Evolutionary conservation across 345 rosid genomes (phyloP).

Genomic region (Eucalyptus sp.): DNA sequence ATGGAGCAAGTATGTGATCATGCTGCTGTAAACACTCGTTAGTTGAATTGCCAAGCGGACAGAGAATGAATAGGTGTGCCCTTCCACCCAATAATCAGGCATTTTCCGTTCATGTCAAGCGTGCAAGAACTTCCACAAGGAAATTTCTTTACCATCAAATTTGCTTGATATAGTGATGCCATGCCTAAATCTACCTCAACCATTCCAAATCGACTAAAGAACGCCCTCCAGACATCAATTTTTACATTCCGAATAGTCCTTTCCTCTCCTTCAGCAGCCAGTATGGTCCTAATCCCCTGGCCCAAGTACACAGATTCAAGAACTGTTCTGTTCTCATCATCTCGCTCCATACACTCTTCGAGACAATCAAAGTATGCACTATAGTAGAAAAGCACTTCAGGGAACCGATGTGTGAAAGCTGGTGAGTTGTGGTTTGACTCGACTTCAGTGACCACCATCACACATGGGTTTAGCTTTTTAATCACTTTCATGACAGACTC

Average conservation of each 20-base stretch:
- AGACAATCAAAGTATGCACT: conserved; percentile 20
- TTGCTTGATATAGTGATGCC: conserved; percentile 9
- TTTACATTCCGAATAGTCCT: conserved; percentile 7
- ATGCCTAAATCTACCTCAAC: conserved; percentile 8
- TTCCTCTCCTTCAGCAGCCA: conserved; percentile 17
- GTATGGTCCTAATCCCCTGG: conserved; percentile 1
- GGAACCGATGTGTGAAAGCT: conserved; percentile 1
- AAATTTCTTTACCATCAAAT: conserved; percentile 1
- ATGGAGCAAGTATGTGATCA: background rate
- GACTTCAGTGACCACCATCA: conserved; percentile 5
- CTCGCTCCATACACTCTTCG: conserved; percentile 3
- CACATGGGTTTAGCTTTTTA: conserved; percentile 4
- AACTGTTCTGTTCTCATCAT: background rate
- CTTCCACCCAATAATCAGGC: conserved; percentile 19
- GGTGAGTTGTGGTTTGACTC: conserved; percentile 13
- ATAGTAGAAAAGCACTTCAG: conserved; percentile 1
- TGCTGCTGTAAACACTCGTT: accelerated
- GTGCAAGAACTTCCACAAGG: conserved; percentile 12
- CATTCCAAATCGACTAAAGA: conserved; percentile 11
- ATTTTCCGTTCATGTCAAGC: conserved; percentile 2
- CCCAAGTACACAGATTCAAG: background rate
- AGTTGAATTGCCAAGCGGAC: conserved; percentile 2
- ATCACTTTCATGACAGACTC: conserved; percentile 7
- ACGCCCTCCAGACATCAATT: conserved; percentile 13
- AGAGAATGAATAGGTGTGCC: conserved; percentile 12